phyloP scores from a whole-genome alignment of 306 rosid genomes.

The Sicyos baderoa region DNA sequence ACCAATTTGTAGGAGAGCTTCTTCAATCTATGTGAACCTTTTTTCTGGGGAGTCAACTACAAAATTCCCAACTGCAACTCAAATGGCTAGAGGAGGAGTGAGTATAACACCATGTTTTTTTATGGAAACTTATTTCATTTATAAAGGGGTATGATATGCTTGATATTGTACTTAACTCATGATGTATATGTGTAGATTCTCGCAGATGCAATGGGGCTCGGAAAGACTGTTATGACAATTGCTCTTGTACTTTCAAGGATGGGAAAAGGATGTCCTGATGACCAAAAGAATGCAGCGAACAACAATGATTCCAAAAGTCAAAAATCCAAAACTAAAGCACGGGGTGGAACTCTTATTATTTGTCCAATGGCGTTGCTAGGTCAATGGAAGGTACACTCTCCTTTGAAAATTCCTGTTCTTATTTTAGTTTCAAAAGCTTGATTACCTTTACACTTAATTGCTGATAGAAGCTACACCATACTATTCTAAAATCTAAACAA shows the following conservation, averaged over 20 bases:
- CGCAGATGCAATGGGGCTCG: slow-evolving; percentile 96
- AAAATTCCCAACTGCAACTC: slow-evolving; percentile 57
- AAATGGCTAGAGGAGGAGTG: slow-evolving; percentile 90
- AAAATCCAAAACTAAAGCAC: slow-evolving; percentile 20
- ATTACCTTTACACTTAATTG: not conserved
- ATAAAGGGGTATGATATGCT: not conserved
- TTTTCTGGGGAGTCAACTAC: slow-evolving; percentile 71
- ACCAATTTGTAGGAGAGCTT: slow-evolving; percentile 40
- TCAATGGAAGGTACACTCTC: slow-evolving; percentile 69
- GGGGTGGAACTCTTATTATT: slow-evolving; percentile 76
- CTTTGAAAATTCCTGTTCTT: not conserved
- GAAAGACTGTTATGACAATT: slow-evolving; percentile 91
- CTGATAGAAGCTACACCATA: not conserved
- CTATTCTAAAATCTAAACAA: not conserved
- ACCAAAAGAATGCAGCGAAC: slow-evolving; percentile 7
- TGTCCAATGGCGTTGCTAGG: slow-evolving; percentile 90
- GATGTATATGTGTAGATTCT: slow-evolving; percentile 38
- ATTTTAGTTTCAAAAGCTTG: not conserved
- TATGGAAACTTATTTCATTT: not conserved
- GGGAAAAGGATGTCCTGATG: slow-evolving; percentile 33
- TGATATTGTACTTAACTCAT: slow-evolving; percentile 15
- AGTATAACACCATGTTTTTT: slow-evolving; percentile 24
- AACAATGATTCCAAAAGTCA: slow-evolving; percentile 16
- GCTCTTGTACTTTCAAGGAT: slow-evolving; percentile 55
- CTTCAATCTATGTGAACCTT: slow-evolving; percentile 53